phyloP scores from a whole-genome alignment of 768 basidiomycete genomes.

The Phallus indusiatus region DNA sequence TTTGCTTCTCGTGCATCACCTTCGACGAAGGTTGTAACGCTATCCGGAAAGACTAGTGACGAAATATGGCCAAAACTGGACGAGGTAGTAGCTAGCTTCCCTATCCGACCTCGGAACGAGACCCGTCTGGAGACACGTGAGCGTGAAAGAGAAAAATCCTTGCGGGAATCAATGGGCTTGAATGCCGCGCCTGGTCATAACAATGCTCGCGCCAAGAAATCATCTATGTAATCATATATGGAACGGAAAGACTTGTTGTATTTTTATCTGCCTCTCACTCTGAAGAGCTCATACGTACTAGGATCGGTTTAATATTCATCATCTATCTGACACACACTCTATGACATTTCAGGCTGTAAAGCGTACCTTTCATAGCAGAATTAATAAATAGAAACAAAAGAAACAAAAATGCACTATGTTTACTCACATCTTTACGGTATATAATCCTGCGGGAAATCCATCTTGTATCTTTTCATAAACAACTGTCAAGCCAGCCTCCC shows the following conservation, averaged over 20 bases:
- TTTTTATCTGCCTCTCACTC: neutral
- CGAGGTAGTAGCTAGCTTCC: conserved; percentile 47
- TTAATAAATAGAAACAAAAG: neutral
- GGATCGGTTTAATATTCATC: conserved; percentile 1
- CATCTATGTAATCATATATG: neutral
- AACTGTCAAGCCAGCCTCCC: conserved; percentile 60
- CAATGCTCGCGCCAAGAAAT: neutral
- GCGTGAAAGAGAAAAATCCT: conserved; percentile 4
- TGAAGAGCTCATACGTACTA: neutral
- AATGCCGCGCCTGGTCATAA: neutral
- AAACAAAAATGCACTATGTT: conserved; percentile 1
- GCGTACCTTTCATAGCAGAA: conserved; percentile 39
- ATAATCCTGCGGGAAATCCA: conserved; percentile 76
- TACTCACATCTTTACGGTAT: conserved; percentile 76
- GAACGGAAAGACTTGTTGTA: neutral
- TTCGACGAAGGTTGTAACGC: conserved; percentile 37
- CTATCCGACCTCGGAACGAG: conserved; percentile 18
- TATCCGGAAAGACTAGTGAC: conserved; percentile 70
- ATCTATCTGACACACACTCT: neutral
- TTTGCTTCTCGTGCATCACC: conserved; percentile 37
- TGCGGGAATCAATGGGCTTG: neutral
- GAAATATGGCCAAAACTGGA: conserved; percentile 88
- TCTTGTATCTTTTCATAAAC: conserved; percentile 69
- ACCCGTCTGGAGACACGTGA: conserved; percentile 1
- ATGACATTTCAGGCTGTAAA: conserved; percentile 27